Evolutionary conservation across 495 filamentous ascomycete genomes (phyloP), one percentile per base, ranked within the genome.

Genomic region (Daldinia loculata): DNA sequence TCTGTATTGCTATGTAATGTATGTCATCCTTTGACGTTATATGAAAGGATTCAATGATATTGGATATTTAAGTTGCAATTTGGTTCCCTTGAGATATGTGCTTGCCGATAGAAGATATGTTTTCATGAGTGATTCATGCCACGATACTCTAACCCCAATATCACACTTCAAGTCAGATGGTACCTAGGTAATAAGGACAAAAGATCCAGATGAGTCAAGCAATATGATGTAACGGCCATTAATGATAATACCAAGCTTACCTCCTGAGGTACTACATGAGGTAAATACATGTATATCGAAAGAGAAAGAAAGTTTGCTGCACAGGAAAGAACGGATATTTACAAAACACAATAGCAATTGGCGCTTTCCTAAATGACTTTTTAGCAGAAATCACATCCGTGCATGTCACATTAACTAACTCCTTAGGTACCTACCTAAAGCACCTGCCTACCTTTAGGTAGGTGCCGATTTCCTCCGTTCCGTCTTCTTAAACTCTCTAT

Each of bases 1-100:
- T 64, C 57, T 73, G 70, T 73, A 73, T 59, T 69, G 67, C 24
- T 67, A 70, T 70, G 71, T 74, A 74, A 70, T 64, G 27, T 66
- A 73, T 58, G 61, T 69, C 61, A 57, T 27, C 39, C 6, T 22
- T 56, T 51, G 48, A 52, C 38, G 50, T 22, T 61, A 22, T 66
- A 67, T 30, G 36, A 64, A 45, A 57, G 58, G 63, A 61, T 64
- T 57, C 39, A 65, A 69, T 64, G 56, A 66, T 53, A 52, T 59
- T 62, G 50, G 51, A 56, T 34, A 57, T 53, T 56, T 50, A 17
- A 43, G 48, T 15, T 53, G 51, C 24, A 34, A 43, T 27, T 30
- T 61, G 9, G 12, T 24, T 26, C 15, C 26, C 11, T 17, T 52
- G n/a, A 55, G 19, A n/a, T 64, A 15, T 48, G 52, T 50, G 26